A percentile compares a stretch with the other conserved stretches of the same genome.
phyloP scores from a whole-genome alignment of 78 protist species.

The Cavenderia fasciculata region DNA sequence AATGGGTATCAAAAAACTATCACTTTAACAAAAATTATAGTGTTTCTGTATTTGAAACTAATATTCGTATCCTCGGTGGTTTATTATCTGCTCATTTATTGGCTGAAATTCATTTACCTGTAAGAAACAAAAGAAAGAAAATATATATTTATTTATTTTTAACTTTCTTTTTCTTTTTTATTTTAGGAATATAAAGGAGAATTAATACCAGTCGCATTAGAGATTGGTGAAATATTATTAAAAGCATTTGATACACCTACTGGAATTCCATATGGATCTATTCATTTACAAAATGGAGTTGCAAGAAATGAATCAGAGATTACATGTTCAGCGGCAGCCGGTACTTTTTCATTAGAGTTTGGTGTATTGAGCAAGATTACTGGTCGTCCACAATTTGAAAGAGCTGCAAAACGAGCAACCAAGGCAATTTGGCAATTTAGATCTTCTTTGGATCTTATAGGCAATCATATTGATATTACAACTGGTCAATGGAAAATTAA shows the following conservation, averaged over 20 bases:
- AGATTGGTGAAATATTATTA: conserved; percentile 90
- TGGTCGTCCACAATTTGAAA: conserved; percentile 67
- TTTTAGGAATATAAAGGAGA: conserved; percentile 75
- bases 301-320: conserved; percentile 83
- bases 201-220: conserved; percentile 86
- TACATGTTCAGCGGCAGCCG: conserved; percentile 93
- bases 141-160: no score
- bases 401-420: conserved; percentile 75
- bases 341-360: conserved; percentile 91
- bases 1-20: conserved; percentile 52
- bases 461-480: conserved; percentile 87
- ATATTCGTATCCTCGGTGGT: conserved; percentile 96
- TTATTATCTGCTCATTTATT: conserved; percentile 62
- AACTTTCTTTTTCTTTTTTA: no score
- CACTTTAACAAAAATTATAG: conserved; percentile 81
- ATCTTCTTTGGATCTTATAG: conserved; percentile 80
- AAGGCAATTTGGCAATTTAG: conserved; percentile 76
- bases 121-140: no score
- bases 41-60: conserved; percentile 96
- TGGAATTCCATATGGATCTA: conserved; percentile 94
- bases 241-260: conserved; percentile 94
- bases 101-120: conserved; percentile 1
- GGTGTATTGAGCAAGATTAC: conserved; percentile 76
- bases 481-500: conserved; percentile 88
- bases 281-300: conserved; percentile 90